Base-by-base conservation (phyloP, 768 basidiomycete species). In the Naganishia onofrii region DNA sequence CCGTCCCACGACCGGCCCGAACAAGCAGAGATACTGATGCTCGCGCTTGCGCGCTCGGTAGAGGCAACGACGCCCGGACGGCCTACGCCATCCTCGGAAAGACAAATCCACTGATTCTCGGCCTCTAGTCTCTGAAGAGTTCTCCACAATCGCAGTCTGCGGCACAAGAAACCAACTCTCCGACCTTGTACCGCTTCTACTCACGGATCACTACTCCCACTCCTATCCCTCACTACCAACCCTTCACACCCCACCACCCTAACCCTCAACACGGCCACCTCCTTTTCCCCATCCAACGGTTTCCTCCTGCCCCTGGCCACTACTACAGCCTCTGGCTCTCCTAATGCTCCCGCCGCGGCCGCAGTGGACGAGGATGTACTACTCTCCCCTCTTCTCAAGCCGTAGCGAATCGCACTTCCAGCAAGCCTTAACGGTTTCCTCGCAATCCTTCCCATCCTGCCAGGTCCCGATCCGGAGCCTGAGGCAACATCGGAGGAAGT, bases 211-310 rank as follows among this genome's bases (percentile, higher is more conserved):
- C 77, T 5, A 77, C 57, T 58, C 57, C 34, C 78, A 26, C 70
- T 72, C 52, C 76, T 66, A 68, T 81, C 79, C 68, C 77, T 80
- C 3, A 77, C 81, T 17, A 78, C 71, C 44, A 81, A 58, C 2
- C 74, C 76, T 34, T 78, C 69, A 5, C 78, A 79, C 51, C 72
- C 73, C 28, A 81, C 76, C 15, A 81, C 76, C 52, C 80, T 72
- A 23, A 81, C 78, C 56, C 77, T 73, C 7, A 81, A 64, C 64
- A 73, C 70, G 1, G 73, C 78, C 26, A 75, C 76, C 10, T 76
- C 77, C 66, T 76, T 72, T 64, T 81, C 79, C 7, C 79, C 79
- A 3, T 80, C 79, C 10, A 77, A 51, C n/a, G 79, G 79, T 57
- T 77, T 19, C 10, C n/a, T 38, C n/a, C 57, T 58, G 0, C 57